These are phyloP conservation scores for Plasmopara halstedii DNA, from an alignment of 352 stramenopile species.

Conservation along the genomic window DNA sequence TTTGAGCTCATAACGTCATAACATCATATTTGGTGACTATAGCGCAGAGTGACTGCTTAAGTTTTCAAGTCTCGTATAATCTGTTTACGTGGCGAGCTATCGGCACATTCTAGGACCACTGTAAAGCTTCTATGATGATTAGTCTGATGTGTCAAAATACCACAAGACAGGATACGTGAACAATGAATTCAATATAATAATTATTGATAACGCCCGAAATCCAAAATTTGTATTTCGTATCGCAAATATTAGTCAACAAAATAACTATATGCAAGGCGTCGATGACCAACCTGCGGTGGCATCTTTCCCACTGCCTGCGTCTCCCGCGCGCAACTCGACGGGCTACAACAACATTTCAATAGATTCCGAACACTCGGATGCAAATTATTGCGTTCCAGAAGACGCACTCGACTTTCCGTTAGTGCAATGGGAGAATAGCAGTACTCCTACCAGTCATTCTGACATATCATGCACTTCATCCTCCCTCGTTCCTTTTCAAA, in stretches of 20 bases:
- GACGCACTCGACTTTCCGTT: slow-evolving; percentile 44
- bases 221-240: background rate
- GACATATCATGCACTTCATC: slow-evolving; percentile 23
- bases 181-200: too few relatives aligned
- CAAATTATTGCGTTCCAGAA: slow-evolving; percentile 25
- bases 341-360: slow-evolving; percentile 44
- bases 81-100: too few relatives aligned
- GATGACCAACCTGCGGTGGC: slow-evolving; percentile 20
- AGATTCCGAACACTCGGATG: slow-evolving; percentile 41
- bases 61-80: too few relatives aligned
- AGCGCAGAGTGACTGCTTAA: too few relatives aligned
- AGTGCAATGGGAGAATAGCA: slow-evolving; percentile 33
- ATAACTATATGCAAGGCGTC: slow-evolving; percentile 21
- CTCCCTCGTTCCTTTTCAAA: slow-evolving; percentile 75
- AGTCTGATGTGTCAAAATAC: too few relatives aligned
- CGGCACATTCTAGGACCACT: too few relatives aligned
- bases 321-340: slow-evolving; percentile 41
- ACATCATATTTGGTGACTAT: too few relatives aligned
- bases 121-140: too few relatives aligned
- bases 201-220: too few relatives aligned
- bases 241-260: background rate
- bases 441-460: slow-evolving; percentile 3
- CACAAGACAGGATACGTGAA: too few relatives aligned
- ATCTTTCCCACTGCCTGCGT: slow-evolving; percentile 62
- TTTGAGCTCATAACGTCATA: too few relatives aligned